Evolutionary conservation across 1,284 basidiomycete species (phyloP).

Genomic region (Sanghuangporus baumii): DNA sequence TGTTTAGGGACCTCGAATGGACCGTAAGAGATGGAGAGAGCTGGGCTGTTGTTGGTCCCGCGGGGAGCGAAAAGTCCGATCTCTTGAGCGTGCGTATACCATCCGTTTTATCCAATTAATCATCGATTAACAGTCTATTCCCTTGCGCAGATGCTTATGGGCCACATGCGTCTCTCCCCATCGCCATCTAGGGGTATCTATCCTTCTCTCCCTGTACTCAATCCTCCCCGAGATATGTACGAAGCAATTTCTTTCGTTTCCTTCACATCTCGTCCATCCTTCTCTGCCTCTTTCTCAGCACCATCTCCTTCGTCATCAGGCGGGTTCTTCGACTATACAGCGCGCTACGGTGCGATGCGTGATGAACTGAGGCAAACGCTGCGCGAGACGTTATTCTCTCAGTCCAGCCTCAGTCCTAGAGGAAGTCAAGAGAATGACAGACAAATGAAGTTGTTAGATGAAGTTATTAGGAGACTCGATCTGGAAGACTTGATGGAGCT

Average conservation of each 20-base stretch:
- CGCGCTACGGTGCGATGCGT: slow-evolving; percentile 80
- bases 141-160: slow-evolving; percentile 52
- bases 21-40: slow-evolving; percentile 53
- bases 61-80: slow-evolving; percentile 43
- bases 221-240: slow-evolving; percentile 37
- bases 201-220: slow-evolving; percentile 50
- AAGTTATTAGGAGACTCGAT: slow-evolving; percentile 47
- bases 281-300: slow-evolving; percentile 60
- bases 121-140: not conserved
- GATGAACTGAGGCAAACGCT: slow-evolving; percentile 78
- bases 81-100: slow-evolving; percentile 51
- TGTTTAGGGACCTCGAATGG: slow-evolving; percentile 55
- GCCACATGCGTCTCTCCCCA: slow-evolving; percentile 63
- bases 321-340: slow-evolving; percentile 89
- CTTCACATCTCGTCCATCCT: slow-evolving; percentile 57
- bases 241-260: slow-evolving; percentile 60
- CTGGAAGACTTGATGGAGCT: slow-evolving; percentile 66
- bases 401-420: not conserved
- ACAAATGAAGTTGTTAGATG: slow-evolving; percentile 28
- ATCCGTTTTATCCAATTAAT: not conserved
- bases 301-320: slow-evolving; percentile 50
- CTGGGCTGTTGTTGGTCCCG: slow-evolving; percentile 68
- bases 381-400: slow-evolving; percentile 57
- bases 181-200: slow-evolving; percentile 60
- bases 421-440: not conserved